Conservation (phyloP, 1,139 yeast genomes). For the Magnusiomyces paraingens region DNA sequence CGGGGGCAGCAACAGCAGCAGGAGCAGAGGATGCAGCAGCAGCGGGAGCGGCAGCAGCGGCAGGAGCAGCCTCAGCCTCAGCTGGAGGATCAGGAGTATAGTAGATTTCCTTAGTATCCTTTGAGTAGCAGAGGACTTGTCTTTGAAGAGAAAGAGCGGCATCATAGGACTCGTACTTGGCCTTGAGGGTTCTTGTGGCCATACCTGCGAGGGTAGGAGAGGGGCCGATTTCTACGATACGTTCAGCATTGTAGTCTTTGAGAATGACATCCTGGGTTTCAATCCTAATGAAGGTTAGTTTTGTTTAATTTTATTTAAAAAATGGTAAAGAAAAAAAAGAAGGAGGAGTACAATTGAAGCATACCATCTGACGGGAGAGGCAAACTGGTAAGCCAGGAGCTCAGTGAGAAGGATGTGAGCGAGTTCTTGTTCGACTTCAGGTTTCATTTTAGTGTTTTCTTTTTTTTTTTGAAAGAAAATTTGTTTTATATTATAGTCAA, state of each 20-base stretch:
- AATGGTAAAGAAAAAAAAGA: conserved; percentile 99
- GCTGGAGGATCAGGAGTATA: conserved; percentile 84
- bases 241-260: conserved; percentile 89
- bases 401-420: conserved; percentile 93
- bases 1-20: conserved; percentile 42
- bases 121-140: conserved; percentile 90
- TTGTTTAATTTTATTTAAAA: conserved; percentile 64
- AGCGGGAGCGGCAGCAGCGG: conserved; percentile 37
- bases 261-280: conserved; percentile 98
- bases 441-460: conserved; percentile 76
- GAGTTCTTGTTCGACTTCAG: conserved; percentile 96
- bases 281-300: conserved; percentile 38
- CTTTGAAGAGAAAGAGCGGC: conserved; percentile 96
- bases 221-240: conserved; percentile 98
- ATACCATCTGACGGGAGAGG: conserved; percentile 97
- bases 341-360: conserved; percentile 85
- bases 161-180: conserved; percentile 94
- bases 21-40: conserved; percentile 37
- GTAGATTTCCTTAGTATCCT: conserved; percentile 93
- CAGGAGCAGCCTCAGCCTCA: conserved; percentile 33
- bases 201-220: conserved; percentile 97
- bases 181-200: conserved; percentile 95
- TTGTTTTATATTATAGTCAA: no score
- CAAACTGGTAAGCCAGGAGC: conserved; percentile 95
- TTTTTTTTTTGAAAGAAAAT: no score